Evolutionary conservation across 176 grass and related monocot species (phyloP).

Genomic region (Alopecurus myosuroides): DNA sequence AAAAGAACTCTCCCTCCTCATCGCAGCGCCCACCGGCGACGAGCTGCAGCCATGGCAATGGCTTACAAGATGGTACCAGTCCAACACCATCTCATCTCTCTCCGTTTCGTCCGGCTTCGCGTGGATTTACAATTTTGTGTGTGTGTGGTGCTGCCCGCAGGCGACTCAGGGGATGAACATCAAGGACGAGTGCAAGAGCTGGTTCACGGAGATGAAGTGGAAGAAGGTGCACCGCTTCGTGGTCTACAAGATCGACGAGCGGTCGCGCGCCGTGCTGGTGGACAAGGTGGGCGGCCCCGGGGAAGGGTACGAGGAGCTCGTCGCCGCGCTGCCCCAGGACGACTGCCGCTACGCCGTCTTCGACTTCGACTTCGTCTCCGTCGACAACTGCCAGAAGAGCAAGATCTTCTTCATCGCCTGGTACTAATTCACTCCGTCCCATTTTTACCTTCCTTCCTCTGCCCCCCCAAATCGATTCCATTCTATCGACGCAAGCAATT

Average conservation of each 20-base stretch:
- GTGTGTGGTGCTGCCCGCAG: conserved; percentile 1
- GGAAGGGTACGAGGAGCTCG: conserved; percentile 80
- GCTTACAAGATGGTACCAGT: conserved; percentile 89
- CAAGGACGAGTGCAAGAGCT: conserved; percentile 83
- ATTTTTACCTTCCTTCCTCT: no score
- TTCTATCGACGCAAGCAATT: not conserved
- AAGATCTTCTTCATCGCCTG: conserved; percentile 99
- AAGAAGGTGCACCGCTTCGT: conserved; percentile 83
- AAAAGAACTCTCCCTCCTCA: not conserved
- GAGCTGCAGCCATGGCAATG: conserved; percentile 76
- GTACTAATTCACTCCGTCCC: conserved; percentile 15
- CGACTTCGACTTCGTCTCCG: conserved; percentile 92
- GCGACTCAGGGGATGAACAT: conserved; percentile 92
- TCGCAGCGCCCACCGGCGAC: conserved; percentile 10
- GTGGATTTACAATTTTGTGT: not conserved
- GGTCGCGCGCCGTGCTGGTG: conserved; percentile 78
- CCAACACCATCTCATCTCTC: not conserved
- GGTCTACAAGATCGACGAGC: conserved; percentile 98
- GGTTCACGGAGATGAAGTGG: conserved; percentile 99
- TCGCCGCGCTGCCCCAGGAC: conserved; percentile 69
- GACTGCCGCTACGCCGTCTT: conserved; percentile 99
- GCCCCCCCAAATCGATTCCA: not conserved
- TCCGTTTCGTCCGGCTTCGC: not conserved
- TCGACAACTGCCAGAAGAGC: conserved; percentile 99
- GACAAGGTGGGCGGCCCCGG: conserved; percentile 78